Evolutionary conservation across 176 grass and related monocot species (phyloP).

Genomic region (Panicum miliaceum): DNA sequence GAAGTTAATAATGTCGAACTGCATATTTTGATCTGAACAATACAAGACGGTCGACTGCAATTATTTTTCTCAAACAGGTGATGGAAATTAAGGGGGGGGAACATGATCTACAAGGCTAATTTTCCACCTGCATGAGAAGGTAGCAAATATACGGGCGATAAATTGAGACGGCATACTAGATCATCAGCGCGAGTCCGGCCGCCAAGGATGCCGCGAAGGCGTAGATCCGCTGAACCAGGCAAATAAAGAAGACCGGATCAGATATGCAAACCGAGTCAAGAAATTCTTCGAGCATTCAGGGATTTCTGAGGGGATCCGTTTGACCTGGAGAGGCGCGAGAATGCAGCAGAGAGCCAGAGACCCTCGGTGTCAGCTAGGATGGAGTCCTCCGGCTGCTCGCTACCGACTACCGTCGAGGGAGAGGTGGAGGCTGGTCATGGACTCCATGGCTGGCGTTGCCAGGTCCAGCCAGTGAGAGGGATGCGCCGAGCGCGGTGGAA

Average conservation of each 20-base stretch:
- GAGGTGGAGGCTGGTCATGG: constrained; percentile 67
- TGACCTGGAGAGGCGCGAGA: constrained; percentile 82
- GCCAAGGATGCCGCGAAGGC: constrained; percentile 69
- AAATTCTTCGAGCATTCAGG: constrained; percentile 17
- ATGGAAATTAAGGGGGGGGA: background rate
- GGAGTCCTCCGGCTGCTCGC: constrained; percentile 60
- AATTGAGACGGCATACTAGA: constrained; percentile 57
- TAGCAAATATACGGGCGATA: background rate
- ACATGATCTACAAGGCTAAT: background rate
- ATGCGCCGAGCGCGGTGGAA: no score
- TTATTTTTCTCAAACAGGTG: background rate
- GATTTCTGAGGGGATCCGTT: background rate
- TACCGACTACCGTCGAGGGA: constrained; percentile 62
- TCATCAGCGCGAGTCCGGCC: constrained; percentile 75
- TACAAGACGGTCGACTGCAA: background rate
- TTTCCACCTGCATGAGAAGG: constrained; percentile 7
- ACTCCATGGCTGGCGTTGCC: constrained; percentile 67
- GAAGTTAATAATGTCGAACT: background rate
- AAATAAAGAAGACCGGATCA: constrained; percentile 34
- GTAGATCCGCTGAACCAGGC: constrained; percentile 68
- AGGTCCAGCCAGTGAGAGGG: no score
- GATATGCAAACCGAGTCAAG: constrained; percentile 17
- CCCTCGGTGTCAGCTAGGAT: constrained; percentile 64
- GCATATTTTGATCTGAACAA: constrained; percentile 10
- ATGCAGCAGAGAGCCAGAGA: no score